phyloP scores from a whole-genome alignment of 106 monocot species.

The Dactylorhiza incarnata region DNA sequence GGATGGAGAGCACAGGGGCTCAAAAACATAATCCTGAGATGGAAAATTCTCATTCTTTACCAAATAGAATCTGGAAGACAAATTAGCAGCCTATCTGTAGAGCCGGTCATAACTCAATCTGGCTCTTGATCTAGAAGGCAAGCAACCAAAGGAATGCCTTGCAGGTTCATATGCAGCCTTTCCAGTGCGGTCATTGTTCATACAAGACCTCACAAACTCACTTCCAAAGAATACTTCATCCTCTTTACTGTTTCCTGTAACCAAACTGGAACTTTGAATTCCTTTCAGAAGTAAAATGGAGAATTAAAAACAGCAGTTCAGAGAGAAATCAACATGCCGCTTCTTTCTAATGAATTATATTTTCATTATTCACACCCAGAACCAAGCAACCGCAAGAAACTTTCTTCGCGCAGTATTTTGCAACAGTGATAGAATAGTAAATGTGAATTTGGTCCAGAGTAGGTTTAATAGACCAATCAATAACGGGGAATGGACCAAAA shows the following conservation, averaged over 20 bases:
- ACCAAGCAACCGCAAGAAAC: constrained; percentile 36
- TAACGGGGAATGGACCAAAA: not conserved
- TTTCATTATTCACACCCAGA: constrained; percentile 49
- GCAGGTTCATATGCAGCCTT: constrained; percentile 2
- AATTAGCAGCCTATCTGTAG: not conserved
- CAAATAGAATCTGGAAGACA: not conserved
- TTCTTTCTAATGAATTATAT: constrained; percentile 45
- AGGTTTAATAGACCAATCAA: not conserved
- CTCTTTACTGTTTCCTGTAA: not conserved
- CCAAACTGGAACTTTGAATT: not conserved
- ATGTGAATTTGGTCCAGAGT: constrained; percentile 1
- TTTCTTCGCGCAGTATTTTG: constrained; percentile 55
- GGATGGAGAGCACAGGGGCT: not conserved
- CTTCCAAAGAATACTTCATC: not conserved
- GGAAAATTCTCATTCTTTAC: not conserved
- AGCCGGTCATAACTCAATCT: constrained; percentile 7
- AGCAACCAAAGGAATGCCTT: constrained; percentile 9
- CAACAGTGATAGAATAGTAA: constrained; percentile 26
- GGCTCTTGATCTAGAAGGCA: constrained; percentile 2
- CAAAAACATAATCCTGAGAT: not conserved
- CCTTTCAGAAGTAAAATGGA: not conserved
- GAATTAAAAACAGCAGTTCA: not conserved
- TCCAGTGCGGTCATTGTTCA: not conserved
- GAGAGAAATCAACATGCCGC: constrained; percentile 12
- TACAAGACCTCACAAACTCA: not conserved